A percentile compares a stretch with the other conserved stretches of the same genome.
Conservation (phyloP, 139 green algal species). For the Chlorella vulgaris region DNA sequence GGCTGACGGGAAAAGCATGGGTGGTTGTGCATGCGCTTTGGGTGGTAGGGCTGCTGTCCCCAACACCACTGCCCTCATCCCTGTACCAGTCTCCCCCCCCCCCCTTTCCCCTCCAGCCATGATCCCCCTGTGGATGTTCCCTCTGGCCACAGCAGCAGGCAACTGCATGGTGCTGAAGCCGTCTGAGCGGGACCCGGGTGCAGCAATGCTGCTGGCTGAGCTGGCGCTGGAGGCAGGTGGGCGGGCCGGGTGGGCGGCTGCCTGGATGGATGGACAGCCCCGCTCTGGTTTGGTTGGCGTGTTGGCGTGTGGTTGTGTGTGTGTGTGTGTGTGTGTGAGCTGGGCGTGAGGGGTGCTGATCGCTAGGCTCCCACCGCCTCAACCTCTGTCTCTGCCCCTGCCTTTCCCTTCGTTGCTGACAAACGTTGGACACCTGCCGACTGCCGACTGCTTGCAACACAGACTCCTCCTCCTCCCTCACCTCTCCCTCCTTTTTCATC, state of each 20-base stretch:
- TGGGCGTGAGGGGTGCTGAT: too few relatives aligned
- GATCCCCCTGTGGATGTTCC: constrained; percentile 89
- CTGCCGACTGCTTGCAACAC: too few relatives aligned
- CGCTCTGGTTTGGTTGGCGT: background rate
- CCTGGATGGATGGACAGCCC: background rate
- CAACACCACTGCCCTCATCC: constrained; percentile 40
- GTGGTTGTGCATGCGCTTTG: background rate
- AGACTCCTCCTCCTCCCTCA: too few relatives aligned
- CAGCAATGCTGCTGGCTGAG: constrained; percentile 83
- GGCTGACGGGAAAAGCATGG: background rate
- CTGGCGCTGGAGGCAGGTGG: constrained; percentile 78
- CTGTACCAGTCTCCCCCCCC: background rate
- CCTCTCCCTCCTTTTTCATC: too few relatives aligned
- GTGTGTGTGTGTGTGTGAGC: too few relatives aligned
- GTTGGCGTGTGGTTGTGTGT: too few relatives aligned
- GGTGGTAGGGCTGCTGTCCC: background rate
- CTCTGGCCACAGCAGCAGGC: constrained; percentile 74
- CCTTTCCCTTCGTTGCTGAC: too few relatives aligned
- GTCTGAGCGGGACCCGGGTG: constrained; percentile 82
- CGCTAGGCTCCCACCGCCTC: too few relatives aligned
- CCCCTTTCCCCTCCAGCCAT: constrained; percentile 44
- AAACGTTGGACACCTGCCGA: too few relatives aligned
- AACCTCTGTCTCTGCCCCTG: too few relatives aligned
- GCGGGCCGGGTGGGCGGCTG: background rate
- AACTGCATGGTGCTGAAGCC: constrained; percentile 94